Evolutionary conservation across 768 basidiomycete species (phyloP).

Genomic region (Suillus tomentosus): DNA sequence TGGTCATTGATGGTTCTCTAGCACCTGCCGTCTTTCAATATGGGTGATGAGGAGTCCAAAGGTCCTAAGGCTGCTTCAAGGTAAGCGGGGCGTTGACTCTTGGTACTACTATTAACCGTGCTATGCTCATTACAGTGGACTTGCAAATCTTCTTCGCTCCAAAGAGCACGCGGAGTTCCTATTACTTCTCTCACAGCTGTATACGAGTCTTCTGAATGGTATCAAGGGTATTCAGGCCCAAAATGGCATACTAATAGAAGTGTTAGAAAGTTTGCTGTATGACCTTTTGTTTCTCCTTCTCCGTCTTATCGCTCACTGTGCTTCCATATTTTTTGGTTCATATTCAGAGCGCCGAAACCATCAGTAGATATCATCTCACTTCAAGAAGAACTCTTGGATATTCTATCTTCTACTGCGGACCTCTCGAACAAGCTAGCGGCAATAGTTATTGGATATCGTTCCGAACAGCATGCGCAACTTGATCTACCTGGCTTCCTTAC

Average conservation of each 20-base stretch:
- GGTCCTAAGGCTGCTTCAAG: conserved; percentile 32
- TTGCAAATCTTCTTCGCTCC: conserved; percentile 58
- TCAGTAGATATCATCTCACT: conserved; percentile 46
- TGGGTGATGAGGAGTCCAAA: conserved; percentile 51
- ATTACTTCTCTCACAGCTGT: conserved; percentile 59
- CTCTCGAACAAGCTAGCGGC: conserved; percentile 82
- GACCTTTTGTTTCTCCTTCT: conserved; percentile 15
- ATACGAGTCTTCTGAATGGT: conserved; percentile 59
- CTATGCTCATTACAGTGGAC: conserved; percentile 26
- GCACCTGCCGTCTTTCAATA: conserved; percentile 62
- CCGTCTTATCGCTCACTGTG: background rate
- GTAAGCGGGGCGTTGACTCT: conserved; percentile 16
- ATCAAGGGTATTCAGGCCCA: conserved; percentile 71
- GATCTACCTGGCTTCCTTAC: conserved; percentile 73
- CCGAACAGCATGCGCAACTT: conserved; percentile 78
- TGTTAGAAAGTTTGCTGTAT: conserved; percentile 53
- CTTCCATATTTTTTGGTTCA: conserved; percentile 11
- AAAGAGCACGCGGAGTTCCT: conserved; percentile 75
- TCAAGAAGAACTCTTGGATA: conserved; percentile 72
- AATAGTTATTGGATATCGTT: conserved; percentile 72
- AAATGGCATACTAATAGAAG: conserved; percentile 54
- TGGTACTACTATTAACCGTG: background rate
- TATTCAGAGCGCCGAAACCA: conserved; percentile 39
- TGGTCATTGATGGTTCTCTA: conserved; percentile 27
- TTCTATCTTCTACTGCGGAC: conserved; percentile 79